Conservation (phyloP, 352 stramenopile genomes). For the Globisporangium cylindrosporum region DNA sequence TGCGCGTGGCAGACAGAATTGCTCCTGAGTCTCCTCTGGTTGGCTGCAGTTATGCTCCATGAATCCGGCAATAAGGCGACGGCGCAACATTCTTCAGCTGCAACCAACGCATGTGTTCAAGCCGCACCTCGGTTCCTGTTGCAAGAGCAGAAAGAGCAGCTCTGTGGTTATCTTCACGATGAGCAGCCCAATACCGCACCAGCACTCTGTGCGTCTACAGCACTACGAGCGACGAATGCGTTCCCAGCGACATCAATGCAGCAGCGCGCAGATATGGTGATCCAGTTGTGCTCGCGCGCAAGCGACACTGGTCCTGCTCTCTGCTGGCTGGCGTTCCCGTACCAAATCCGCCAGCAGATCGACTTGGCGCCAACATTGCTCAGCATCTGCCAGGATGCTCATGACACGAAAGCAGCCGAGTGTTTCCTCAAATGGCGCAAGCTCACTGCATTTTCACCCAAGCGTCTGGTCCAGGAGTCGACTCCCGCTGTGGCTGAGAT, state of each 20-base stretch:
- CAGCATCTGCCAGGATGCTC: conserved; percentile 32
- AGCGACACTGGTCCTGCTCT: conserved; percentile 26
- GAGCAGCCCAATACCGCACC: conserved; percentile 10
- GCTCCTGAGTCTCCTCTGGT: background rate
- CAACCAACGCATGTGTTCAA: conserved; percentile 20
- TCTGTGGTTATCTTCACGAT: conserved; percentile 17
- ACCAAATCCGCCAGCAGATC: conserved; percentile 25
- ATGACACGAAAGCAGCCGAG: conserved; percentile 24
- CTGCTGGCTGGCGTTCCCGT: conserved; percentile 42
- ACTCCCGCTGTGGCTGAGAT: conserved; percentile 14
- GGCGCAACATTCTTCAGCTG: background rate
- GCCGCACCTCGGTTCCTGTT: conserved; percentile 30
- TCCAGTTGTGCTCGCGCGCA: conserved; percentile 24
- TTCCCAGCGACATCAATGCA: conserved; percentile 13
- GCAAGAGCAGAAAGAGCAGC: conserved; percentile 23
- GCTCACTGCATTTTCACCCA: conserved; percentile 24
- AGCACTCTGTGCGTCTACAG: conserved; percentile 28
- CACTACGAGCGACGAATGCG: conserved; percentile 19
- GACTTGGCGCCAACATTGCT: conserved; percentile 24
- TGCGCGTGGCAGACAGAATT: background rate
- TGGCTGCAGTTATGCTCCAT: background rate
- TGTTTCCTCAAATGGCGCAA: conserved; percentile 38
- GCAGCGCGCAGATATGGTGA: conserved; percentile 22
- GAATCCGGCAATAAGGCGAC: background rate
- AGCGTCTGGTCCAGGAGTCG: conserved; percentile 17